Base-by-base conservation (phyloP, 2,329 filamentous ascomycete genomes). In the Colletotrichum horii region DNA sequence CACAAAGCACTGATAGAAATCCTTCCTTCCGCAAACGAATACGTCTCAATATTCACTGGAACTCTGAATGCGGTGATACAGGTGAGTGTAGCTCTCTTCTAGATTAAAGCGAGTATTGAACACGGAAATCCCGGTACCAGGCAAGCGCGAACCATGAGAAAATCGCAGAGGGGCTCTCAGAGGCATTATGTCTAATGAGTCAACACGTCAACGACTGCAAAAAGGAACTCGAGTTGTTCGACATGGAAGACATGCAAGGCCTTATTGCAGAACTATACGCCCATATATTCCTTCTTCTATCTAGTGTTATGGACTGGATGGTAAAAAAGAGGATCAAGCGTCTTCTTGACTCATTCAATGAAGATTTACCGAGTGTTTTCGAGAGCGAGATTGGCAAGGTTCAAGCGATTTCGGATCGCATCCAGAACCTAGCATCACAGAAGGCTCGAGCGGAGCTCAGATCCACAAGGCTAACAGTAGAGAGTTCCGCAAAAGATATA, bases 21-120 rank as follows among this genome's bases (percentile, higher is more conserved):
- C 11, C 77, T 83, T 0, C 81, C 81, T 0, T 77, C 80, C 6
- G 79, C 80, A 3, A 82, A 79, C 24, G 79, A 83, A 64, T 83
- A 83, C 24, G 78, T 81, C 4, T 82, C 80, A 0, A 70, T 83
- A 0, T 82, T 83, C n/a, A 78, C 80, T 4, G 81, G 81, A 1
- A 77, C 76, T 0, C 56, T 82, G 6, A 80, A 78, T n/a, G 77
- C 77, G 6, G 72, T 83, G 12, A 79, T 82, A n/a, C 76, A n/a
- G n/a, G n/a, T n/a, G n/a, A n/a, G n/a, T n/a, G n/a, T n/a, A n/a
- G n/a, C n/a, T n/a, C n/a, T n/a, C n/a, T n/a, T n/a, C n/a, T n/a
- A n/a, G n/a, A n/a, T n/a, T n/a, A n/a, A n/a, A n/a, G n/a, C n/a
- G n/a, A n/a, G n/a, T n/a, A n/a, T n/a, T n/a, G n/a, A n/a, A n/a